Base-by-base conservation (phyloP, 2,329 filamentous ascomycete species). In the Aspergillus fumigatus region DNA sequence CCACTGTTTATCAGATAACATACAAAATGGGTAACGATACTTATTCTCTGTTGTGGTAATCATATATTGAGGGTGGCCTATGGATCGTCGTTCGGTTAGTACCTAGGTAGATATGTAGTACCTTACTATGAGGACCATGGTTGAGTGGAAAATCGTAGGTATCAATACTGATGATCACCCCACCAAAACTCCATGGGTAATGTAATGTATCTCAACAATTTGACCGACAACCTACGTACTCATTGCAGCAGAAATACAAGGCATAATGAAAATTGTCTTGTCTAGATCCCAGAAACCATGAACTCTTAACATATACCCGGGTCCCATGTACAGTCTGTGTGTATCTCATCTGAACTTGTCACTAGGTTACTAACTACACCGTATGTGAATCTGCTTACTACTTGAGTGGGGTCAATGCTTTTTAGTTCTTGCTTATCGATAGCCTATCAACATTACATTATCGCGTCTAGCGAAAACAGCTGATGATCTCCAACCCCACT, bases 381-480 rank as follows among this genome's bases (percentile, higher is more conserved):
- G n/a, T n/a, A n/a, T n/a, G n/a, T 45, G 51, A 43, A 47, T 53
- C 25, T 50, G 32, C 26, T 48, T n/a, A 26, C 47, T 52, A 47
- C 41, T 19, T 19, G 35, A 43, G 41, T 52, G 54, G 35, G 27
- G 45, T 29, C 50, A 38, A 45, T 25, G 50, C 49, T 19, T n/a
- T 43, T 21, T 29, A 51, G 51, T 48, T 40, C 51, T 47, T 48
- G 56, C 48, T 55, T 51, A 51, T 58, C 51, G 54, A 54, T 47
- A 61, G 56, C 60, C 60, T 61, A 62, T 62, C 56, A 50, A 55
- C 48, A 35, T 55, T 10, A 43, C n/a, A 26, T 23, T 43, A 40
- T 50, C 52, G 48, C 51, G 51, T 41, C 38, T 53, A 45, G 26
- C 48, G 48, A 29, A 47, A 52, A 48, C 38, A n/a, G 45, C 25